Percentiles rank a stretch among this genome's conserved stretches.
These are phyloP conservation scores for Agastache rugosa DNA, from an alignment of 257 asterid species.

Conservation along the genomic window DNA sequence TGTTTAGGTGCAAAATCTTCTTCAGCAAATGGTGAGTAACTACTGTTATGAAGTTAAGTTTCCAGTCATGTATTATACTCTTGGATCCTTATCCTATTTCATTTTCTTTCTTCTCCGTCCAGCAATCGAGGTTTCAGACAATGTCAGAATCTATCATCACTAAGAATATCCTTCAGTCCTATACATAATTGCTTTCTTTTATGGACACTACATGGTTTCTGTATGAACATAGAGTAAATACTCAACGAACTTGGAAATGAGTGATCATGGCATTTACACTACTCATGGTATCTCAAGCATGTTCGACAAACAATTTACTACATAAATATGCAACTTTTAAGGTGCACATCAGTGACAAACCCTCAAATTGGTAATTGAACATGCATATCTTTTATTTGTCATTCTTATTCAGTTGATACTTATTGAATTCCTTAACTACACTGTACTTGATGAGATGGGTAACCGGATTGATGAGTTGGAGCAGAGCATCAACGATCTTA, in stretches of 20 bases:
- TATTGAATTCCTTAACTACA: conserved; percentile 54
- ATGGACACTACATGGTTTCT: not conserved
- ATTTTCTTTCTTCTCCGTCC: conserved; percentile 35
- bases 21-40: conserved; percentile 80
- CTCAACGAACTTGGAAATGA: not conserved
- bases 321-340: not conserved
- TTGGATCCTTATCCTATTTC: conserved; percentile 9
- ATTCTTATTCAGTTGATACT: not conserved
- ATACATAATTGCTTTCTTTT: conserved; percentile 1
- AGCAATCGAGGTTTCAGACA: conserved; percentile 85
- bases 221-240: not conserved
- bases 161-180: conserved; percentile 69
- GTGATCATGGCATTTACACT: conserved; percentile 3
- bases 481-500: conserved; percentile 88
- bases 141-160: conserved; percentile 82
- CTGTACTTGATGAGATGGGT: conserved; percentile 79
- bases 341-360: not conserved
- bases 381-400: not conserved
- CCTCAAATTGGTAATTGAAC: not conserved
- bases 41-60: conserved; percentile 12
- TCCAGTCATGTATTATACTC: not conserved
- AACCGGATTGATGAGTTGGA: conserved; percentile 84
- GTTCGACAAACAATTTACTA: not conserved
- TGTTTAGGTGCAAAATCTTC: conserved; percentile 82
- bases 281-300: not conserved